These are phyloP conservation scores for Rhodotorula kratochvilovae DNA, from an alignment of 768 basidiomycete species.

Conservation along the genomic window DNA sequence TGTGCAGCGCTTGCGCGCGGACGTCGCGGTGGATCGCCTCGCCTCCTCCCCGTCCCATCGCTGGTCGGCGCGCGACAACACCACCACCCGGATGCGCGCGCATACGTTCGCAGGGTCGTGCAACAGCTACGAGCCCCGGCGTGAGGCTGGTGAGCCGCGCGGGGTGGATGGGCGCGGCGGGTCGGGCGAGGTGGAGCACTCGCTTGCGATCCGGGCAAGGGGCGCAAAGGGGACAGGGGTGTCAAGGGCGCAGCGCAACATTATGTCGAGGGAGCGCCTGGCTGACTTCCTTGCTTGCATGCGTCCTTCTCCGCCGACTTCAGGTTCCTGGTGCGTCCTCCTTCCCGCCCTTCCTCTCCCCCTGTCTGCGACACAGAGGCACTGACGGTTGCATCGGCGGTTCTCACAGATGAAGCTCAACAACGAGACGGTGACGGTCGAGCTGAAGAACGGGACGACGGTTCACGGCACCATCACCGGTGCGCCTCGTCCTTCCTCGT, in stretches of 20 bases:
- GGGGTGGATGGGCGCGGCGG: background rate
- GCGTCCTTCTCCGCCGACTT: background rate
- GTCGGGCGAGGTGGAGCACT: slow-evolving; percentile 1
- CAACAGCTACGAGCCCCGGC: too few relatives aligned
- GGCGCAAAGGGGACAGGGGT: background rate
- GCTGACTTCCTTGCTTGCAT: background rate
- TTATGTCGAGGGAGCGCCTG: background rate
- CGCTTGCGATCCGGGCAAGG: background rate
- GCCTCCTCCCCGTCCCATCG: background rate
- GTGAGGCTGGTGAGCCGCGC: too few relatives aligned
- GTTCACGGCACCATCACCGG: slow-evolving; percentile 97
- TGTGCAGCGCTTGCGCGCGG: background rate
- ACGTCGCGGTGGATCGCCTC: background rate
- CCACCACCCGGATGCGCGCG: too few relatives aligned
- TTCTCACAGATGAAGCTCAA: slow-evolving; percentile 80
- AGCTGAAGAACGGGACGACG: slow-evolving; percentile 93
- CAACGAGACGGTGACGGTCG: slow-evolving; percentile 97
- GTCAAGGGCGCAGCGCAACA: background rate
- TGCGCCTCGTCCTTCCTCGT: slow-evolving; percentile 48
- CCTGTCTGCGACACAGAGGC: too few relatives aligned
- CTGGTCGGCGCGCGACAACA: background rate
- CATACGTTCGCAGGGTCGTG: too few relatives aligned
- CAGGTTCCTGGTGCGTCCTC: slow-evolving; percentile 29
- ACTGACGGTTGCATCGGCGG: background rate
- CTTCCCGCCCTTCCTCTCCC: background rate